Evolutionary conservation across 1,139 yeast species (phyloP), one percentile per base, ranked within the genome.

Genomic region (Eremothecium cymbalariae): DNA sequence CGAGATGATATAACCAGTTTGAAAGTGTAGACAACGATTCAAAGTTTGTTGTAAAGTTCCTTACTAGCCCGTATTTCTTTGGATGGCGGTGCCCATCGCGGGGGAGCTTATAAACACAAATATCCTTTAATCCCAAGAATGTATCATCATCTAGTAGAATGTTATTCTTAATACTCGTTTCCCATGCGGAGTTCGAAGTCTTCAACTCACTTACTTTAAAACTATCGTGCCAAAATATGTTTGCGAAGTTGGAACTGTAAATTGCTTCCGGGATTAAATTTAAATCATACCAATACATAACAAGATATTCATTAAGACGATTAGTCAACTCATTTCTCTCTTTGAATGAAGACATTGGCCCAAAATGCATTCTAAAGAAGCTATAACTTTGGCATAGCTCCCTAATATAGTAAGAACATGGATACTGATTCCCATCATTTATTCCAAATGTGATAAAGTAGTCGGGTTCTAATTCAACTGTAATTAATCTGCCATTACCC

Each of bases 1-100:
- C 55, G 19, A 52, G 39, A 37, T 55, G 53, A 25, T 53, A 47
- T 4, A 56, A 30, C 61, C 61, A 56, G 36, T 56, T 56, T 2
- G 59, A 51, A 8, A 56, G 16, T 27, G 42, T 44, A 3, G 53
- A 34, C 6, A 55, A 24, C 22, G 46, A 45, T 18, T 48, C 44
- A 17, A 48, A 44, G 9, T 47, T 44, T 8, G 44, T 34, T 8
- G 47, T 35, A 34, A 56, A 56, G 37, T 50, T 52, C 15, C 47
- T 41, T 3, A 56, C 41, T 2, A 53, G 42, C 2, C 61, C 61
- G 33, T 50, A 53, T 2, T 41, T 39, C 30, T 47, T 47, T 17
- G 36, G 33, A 12, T 29, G 28, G 9, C 38, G 25, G 19, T 31
- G 33, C n/a, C 36, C 30, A 17, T 26, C 31, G 2, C 24, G 24